Evolutionary conservation across 2,329 filamentous ascomycete genomes (phyloP), one percentile per base, ranked within the genome.

Genomic region (Ilyonectria mors-panacis): DNA sequence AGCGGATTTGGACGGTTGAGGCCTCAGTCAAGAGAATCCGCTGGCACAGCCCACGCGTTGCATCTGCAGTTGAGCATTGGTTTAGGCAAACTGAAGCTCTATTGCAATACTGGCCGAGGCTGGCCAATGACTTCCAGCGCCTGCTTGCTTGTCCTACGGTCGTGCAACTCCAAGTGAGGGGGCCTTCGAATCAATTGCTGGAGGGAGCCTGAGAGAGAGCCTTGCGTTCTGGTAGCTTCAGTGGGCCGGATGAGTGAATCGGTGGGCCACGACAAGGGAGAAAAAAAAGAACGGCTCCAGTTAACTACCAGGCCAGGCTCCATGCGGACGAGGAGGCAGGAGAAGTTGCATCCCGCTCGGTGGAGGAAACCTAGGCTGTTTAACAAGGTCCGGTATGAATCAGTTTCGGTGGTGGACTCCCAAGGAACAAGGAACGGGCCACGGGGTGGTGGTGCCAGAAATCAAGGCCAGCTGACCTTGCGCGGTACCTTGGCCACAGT

Each of bases 401-500:
- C 26, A 26, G 26, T 13, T 13, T 39, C 37, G 13, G 12, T 39
- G 35, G 35, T 39, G 37, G 37, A 39, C 35, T 51, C 13, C 12
- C 47, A 50, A 26, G 26, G 26, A 6, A 26, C 26, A 26, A 26
- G 26, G 4, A 26, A 26, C 26, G 26, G 30, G 30, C 30, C 8
- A 33, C 30, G 30, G 30, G 30, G 30, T 33, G 30, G 26, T 58
- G 61, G 54, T 59, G 61, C 37, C 35, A 55, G 42, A 33, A 55
- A 59, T 12, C 19, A 39, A 9, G 42, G 23, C 51, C 63, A 66
- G 45, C 53, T 66, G 63, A 61, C 58, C 58, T 35, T 10, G 45
- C 19, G 17, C 28, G 47, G 53, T 54, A 61, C 58, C 37, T 62
- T 28, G 37, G 37, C 45, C 35, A 12, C 45, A 58, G 63, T 66